phyloP scores from a whole-genome alignment of 768 basidiomycete genomes.

The Suillus paluster region DNA sequence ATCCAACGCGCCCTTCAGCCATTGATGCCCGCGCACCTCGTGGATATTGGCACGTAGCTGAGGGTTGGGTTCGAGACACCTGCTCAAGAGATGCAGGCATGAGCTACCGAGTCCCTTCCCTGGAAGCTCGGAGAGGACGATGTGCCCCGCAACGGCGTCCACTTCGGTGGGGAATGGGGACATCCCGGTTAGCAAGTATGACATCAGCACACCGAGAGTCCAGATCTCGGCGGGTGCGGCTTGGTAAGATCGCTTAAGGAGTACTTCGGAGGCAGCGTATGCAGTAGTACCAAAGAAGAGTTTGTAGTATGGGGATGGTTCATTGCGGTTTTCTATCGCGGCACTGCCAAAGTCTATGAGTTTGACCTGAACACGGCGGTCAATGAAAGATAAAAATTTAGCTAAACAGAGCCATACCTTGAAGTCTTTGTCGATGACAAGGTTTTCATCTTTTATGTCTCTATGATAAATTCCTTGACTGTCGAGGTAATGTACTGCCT shows the following conservation, averaged over 20 bases:
- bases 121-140: conserved; percentile 51
- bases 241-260: conserved; percentile 85
- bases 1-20: conserved; percentile 54
- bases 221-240: conserved; percentile 96
- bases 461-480: conserved; percentile 87
- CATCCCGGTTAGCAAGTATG: conserved; percentile 89
- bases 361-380: conserved; percentile 65
- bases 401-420: conserved; percentile 49
- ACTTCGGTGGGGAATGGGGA: conserved; percentile 91
- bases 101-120: conserved; percentile 45
- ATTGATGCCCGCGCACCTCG: conserved; percentile 84
- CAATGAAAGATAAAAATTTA: conserved; percentile 10
- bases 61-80: conserved; percentile 87
- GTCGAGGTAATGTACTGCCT: conserved; percentile 82
- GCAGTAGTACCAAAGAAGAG: conserved; percentile 94
- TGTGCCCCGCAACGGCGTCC: conserved; percentile 71
- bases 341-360: conserved; percentile 96
- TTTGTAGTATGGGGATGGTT: conserved; percentile 68
- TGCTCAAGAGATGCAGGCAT: conserved; percentile 66
- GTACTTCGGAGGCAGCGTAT: conserved; percentile 94
- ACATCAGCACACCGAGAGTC: conserved; percentile 94
- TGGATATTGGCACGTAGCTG: conserved; percentile 77
- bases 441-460: conserved; percentile 97
- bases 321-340: conserved; percentile 65
- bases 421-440: conserved; percentile 76